These are phyloP conservation scores for Quercus lobata DNA, from an alignment of 331 rosid genomes.

Conservation along the genomic window DNA sequence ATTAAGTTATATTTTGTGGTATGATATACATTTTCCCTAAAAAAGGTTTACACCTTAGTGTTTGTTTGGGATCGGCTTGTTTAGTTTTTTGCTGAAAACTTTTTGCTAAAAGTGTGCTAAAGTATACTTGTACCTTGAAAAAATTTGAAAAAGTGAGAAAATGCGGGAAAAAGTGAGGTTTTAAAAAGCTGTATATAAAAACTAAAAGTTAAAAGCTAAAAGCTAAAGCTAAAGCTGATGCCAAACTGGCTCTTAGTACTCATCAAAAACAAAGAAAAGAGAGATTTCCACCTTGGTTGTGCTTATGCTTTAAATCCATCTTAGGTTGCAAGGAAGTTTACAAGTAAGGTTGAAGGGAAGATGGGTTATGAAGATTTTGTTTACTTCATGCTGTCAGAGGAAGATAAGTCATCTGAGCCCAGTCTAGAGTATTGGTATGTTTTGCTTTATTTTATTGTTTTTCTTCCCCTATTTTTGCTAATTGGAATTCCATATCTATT, in stretches of 20 bases:
- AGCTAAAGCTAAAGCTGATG: too few species aligned
- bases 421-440: constrained; percentile 96
- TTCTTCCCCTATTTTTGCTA: neutral
- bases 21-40: neutral
- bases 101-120: too few species aligned
- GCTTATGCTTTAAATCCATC: constrained; percentile 17
- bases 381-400: constrained; percentile 95
- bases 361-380: constrained; percentile 99
- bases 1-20: constrained; percentile 9
- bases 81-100: too few species aligned
- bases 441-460: neutral
- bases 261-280: neutral
- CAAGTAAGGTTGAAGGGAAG: constrained; percentile 89
- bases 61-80: too few species aligned
- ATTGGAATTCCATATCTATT: neutral
- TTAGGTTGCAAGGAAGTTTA: constrained; percentile 87
- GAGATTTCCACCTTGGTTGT: neutral
- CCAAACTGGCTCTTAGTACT: too few species aligned
- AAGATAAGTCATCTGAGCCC: constrained; percentile 94
- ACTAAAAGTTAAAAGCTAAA: too few species aligned
- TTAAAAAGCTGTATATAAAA: too few species aligned
- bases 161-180: too few species aligned
- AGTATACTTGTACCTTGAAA: too few species aligned
- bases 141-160: too few species aligned
- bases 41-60: neutral